Conservation (phyloP, 2,329 filamentous ascomycete species). For the Fusarium dimerum region DNA sequence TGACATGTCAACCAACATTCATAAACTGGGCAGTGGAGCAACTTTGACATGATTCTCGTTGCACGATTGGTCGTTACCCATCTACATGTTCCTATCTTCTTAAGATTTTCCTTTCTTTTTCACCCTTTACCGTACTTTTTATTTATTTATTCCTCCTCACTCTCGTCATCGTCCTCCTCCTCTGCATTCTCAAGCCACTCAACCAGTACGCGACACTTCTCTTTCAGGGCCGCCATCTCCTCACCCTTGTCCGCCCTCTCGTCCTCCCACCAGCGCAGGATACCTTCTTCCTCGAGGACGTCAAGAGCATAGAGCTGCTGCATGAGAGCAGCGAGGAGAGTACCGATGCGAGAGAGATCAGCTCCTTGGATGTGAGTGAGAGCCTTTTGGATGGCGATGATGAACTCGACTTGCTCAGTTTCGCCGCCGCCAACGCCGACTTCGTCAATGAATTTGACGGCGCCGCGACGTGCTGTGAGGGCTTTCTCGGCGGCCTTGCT, state of each 20-base stretch:
- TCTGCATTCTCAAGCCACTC: conserved; percentile 81
- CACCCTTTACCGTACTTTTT: not conserved
- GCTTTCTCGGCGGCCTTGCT: conserved; percentile 65
- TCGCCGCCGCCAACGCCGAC: conserved; percentile 66
- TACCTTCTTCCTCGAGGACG: conserved; percentile 84
- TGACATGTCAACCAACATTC: not conserved
- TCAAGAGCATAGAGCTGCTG: conserved; percentile 87
- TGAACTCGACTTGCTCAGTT: conserved; percentile 82
- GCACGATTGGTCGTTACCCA: too few relatives aligned
- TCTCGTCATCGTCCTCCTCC: conserved; percentile 66
- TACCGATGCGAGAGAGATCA: conserved; percentile 51
- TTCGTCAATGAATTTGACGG: conserved; percentile 57
- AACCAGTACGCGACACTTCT: conserved; percentile 75
- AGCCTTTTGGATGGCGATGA: conserved; percentile 80
- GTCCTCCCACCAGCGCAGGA: conserved; percentile 87
- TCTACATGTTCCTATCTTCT: not conserved
- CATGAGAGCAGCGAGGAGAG: conserved; percentile 73
- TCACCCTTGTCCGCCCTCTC: conserved; percentile 65
- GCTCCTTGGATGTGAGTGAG: conserved; percentile 66
- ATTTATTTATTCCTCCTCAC: conserved; percentile 38
- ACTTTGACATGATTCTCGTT: not conserved
- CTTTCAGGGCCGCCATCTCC: conserved; percentile 68
- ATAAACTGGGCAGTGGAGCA: not conserved
- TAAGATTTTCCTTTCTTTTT: not conserved
- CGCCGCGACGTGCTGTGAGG: conserved; percentile 56